These are phyloP conservation scores for Penicillium polonicum DNA, from an alignment of 2,329 filamentous ascomycete genomes.

Conservation along the genomic window DNA sequence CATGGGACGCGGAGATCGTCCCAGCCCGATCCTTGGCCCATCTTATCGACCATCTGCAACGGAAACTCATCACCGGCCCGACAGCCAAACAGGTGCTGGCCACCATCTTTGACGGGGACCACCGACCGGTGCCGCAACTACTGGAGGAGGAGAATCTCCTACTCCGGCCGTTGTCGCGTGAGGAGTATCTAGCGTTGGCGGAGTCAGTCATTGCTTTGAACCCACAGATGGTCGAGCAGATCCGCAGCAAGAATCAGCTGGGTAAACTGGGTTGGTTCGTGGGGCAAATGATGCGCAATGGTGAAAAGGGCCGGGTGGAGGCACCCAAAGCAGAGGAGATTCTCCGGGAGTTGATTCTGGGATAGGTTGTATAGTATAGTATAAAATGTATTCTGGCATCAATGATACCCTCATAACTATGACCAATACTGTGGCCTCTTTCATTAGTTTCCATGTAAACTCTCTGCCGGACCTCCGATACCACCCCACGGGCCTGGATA, in stretches of 20 bases:
- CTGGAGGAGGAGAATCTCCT: constrained; percentile 58
- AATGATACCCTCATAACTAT: constrained; percentile 26
- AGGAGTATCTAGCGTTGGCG: constrained; percentile 58
- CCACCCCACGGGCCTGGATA: background rate
- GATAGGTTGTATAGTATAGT: constrained; percentile 12
- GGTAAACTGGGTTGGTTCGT: constrained; percentile 69
- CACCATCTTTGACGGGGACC: constrained; percentile 54
- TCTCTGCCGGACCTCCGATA: background rate
- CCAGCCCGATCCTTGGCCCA: constrained; percentile 45
- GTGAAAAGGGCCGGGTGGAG: constrained; percentile 62
- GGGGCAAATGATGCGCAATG: constrained; percentile 65
- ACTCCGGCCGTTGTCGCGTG: constrained; percentile 54
- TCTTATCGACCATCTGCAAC: constrained; percentile 47
- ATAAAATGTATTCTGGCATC: constrained; percentile 11
- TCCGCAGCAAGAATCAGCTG: constrained; percentile 57
- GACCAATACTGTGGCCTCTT: background rate
- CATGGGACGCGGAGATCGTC: constrained; percentile 43
- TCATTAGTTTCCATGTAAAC: background rate
- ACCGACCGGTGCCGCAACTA: constrained; percentile 51
- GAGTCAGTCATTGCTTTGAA: constrained; percentile 54
- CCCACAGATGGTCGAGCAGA: constrained; percentile 58
- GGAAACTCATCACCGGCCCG: constrained; percentile 51
- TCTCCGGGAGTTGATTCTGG: constrained; percentile 50
- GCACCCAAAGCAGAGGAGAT: constrained; percentile 57
- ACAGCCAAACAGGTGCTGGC: constrained; percentile 62